These are phyloP conservation scores for Musa itinerans DNA, from an alignment of 176 grass and related monocot species.

Conservation along the genomic window DNA sequence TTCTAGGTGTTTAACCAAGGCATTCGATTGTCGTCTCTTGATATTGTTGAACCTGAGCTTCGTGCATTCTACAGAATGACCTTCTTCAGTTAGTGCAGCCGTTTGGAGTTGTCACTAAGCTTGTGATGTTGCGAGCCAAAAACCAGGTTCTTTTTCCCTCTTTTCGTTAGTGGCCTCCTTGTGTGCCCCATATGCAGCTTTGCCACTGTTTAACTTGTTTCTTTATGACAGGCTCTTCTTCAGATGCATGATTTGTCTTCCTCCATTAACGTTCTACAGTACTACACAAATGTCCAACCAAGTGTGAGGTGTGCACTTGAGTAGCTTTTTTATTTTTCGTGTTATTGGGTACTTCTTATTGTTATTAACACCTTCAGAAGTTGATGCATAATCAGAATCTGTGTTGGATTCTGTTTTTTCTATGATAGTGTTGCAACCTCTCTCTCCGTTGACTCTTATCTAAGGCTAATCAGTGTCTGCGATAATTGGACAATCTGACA, in stretches of 20 bases:
- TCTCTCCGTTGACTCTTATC: no score
- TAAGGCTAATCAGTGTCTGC: no score
- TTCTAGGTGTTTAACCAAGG: no score
- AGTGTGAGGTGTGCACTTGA: slow-evolving; percentile 52
- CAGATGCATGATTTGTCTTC: slow-evolving; percentile 86
- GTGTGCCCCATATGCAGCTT: background rate
- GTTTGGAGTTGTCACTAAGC: slow-evolving; percentile 59
- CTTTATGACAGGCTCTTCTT: slow-evolving; percentile 56
- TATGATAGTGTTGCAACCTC: no score
- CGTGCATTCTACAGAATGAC: slow-evolving; percentile 46
- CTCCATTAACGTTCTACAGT: slow-evolving; percentile 65
- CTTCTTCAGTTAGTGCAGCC: slow-evolving; percentile 88
- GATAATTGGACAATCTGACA: no score
- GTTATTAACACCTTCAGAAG: background rate
- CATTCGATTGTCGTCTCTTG: background rate
- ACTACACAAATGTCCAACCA: slow-evolving; percentile 81
- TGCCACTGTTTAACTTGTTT: background rate
- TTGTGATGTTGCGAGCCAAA: slow-evolving; percentile 85
- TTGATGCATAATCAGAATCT: background rate
- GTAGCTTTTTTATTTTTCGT: background rate
- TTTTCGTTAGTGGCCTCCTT: background rate
- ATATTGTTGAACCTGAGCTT: background rate
- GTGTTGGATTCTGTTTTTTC: no score
- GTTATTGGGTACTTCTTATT: background rate
- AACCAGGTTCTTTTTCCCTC: slow-evolving; percentile 51